phyloP scores from a whole-genome alignment of 768 basidiomycete genomes.

The Tylopilus balloui region DNA sequence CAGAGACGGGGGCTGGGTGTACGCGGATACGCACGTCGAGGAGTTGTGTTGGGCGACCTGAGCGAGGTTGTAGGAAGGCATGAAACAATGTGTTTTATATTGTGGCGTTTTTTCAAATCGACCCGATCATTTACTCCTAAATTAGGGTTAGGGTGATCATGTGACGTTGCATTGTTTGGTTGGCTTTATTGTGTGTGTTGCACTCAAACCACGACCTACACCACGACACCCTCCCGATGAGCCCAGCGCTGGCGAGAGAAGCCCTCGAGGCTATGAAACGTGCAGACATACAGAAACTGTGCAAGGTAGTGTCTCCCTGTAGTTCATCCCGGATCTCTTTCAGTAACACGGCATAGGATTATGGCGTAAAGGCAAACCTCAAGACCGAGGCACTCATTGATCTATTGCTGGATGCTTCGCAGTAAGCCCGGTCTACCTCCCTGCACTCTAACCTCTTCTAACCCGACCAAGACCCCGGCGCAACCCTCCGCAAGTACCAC shows the following conservation, averaged over 20 bases:
- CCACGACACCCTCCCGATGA: slow-evolving; percentile 25
- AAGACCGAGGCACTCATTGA: slow-evolving; percentile 79
- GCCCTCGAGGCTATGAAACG: slow-evolving; percentile 52
- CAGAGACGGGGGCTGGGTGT: background rate
- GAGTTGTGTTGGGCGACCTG: slow-evolving; percentile 62
- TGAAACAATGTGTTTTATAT: no score
- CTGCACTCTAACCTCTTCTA: slow-evolving; percentile 35
- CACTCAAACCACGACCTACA: slow-evolving; percentile 40
- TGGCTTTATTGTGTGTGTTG: slow-evolving; percentile 39
- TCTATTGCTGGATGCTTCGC: slow-evolving; percentile 54
- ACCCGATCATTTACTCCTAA: background rate
- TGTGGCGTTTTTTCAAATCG: background rate
- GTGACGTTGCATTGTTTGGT: slow-evolving; percentile 52
- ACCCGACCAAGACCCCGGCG: slow-evolving; percentile 24
- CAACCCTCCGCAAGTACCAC: slow-evolving; percentile 17
- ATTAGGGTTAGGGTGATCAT: slow-evolving; percentile 23
- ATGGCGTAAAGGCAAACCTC: slow-evolving; percentile 78
- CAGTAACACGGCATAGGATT: slow-evolving; percentile 45
- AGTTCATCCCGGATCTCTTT: slow-evolving; percentile 11
- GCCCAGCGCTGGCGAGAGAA: slow-evolving; percentile 42
- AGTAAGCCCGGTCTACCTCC: slow-evolving; percentile 34
- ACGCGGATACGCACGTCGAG: slow-evolving; percentile 35
- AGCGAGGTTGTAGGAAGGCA: slow-evolving; percentile 44
- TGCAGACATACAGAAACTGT: slow-evolving; percentile 51
- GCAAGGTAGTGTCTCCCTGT: slow-evolving; percentile 46